Base-by-base conservation (phyloP, 352 stramenopile species). In the Blastocystis sp. region DNA sequence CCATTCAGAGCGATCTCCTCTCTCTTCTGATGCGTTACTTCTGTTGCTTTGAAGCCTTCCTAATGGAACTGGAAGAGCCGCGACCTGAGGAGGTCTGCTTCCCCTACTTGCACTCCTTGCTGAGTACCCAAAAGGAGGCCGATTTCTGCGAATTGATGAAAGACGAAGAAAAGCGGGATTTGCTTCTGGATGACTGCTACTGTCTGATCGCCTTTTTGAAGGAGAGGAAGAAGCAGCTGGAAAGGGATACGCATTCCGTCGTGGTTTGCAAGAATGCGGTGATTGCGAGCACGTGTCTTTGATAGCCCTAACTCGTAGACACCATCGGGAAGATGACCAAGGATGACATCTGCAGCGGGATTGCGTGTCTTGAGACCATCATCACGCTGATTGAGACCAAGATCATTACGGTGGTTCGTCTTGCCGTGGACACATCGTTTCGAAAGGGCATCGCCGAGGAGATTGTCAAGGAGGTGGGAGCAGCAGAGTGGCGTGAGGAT, bases 1-100 rank as follows among this genome's bases (percentile, higher is more conserved):
- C 14, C 11, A n/a, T 84, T 67, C 56, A 69, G n/a, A 69, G 28
- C 1, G 19, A 67, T 19, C 21, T 48, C 9, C 14, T 84, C 10
- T 28, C 14, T 52, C n/a, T 23, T n/a, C 21, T 62, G 40, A 62
- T 84, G 53, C 5, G 17, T 1, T 84, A 69, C 48, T 84, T 59
- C 38, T 11, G n/a, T 56, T 70, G 56, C 34, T 67, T 84, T 9
- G 17, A 67, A 41, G n/a, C 74, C 14, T 84, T 84, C 48, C 28
- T 84, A 2, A 38, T 48, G 10, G 74, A 84, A 28, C 1, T 14
- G 5, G 5, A 7, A 7, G 5, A 7, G 5, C 48, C 48, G 5
- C 5, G 14, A 14, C 5, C 5, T 7, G 48, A 17, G 48, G 48
- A 56, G 48, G 48, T 17, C 48, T 14, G 5, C 48, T 56, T 56